A percentile compares a stretch with the other conserved stretches of the same genome.
Evolutionary conservation across 352 stramenopile species (phyloP).

Genomic region (Phytophthora cryptogea): DNA sequence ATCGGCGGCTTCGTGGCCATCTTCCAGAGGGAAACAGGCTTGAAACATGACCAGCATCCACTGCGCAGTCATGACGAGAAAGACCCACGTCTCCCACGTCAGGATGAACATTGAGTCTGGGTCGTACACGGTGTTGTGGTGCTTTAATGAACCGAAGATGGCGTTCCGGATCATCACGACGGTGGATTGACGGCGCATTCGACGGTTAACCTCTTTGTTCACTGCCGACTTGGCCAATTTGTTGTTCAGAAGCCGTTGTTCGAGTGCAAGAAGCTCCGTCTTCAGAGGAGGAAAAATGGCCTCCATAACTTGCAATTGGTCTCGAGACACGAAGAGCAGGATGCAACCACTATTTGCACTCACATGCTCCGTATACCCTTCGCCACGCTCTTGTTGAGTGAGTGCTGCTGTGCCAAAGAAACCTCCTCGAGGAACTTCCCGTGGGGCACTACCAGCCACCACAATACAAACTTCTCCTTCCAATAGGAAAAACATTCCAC

Average conservation of each 20-base stretch:
- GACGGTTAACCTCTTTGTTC: constrained; percentile 15
- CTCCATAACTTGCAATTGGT: constrained; percentile 52
- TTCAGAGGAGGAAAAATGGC: constrained; percentile 52
- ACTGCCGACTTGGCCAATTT: constrained; percentile 42
- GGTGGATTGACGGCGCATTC: constrained; percentile 22
- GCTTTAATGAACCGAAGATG: constrained; percentile 19
- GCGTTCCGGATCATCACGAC: constrained; percentile 20
- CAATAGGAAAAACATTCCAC: constrained; percentile 56
- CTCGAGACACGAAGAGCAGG: constrained; percentile 47
- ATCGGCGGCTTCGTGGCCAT: constrained; percentile 12
- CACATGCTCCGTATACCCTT: constrained; percentile 54
- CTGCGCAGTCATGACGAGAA: constrained; percentile 54
- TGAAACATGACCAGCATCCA: constrained; percentile 55
- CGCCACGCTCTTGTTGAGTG: constrained; percentile 38
- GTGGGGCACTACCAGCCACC: constrained; percentile 16
- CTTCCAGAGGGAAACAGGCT: constrained; percentile 40
- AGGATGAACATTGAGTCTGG: constrained; percentile 51
- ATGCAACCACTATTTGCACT: constrained; percentile 57
- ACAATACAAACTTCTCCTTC: constrained; percentile 56
- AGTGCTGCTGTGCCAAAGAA: constrained; percentile 57
- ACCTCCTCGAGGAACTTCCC: constrained; percentile 35
- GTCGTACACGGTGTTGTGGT: constrained; percentile 26
- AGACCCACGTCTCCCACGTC: constrained; percentile 61
- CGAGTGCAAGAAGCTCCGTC: constrained; percentile 45
- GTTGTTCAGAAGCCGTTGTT: constrained; percentile 44